Evolutionary conservation across 768 basidiomycete genomes (phyloP).

Genomic region (Mycena alexandri): DNA sequence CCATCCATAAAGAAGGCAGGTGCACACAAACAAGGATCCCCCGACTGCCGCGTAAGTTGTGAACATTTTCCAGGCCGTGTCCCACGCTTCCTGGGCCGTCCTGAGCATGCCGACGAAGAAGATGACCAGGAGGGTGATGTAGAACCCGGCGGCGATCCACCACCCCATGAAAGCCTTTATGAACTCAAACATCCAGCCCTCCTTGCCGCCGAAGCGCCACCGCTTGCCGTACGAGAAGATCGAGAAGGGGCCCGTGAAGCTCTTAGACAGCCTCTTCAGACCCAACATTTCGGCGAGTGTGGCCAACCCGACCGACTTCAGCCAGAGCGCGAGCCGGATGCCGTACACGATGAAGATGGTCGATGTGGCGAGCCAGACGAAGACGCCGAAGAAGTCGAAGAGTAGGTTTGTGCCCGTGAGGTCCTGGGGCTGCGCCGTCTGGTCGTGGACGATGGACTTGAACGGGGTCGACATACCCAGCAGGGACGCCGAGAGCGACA

Average conservation of each 20-base stretch:
- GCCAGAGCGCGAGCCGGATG: slow-evolving; percentile 26
- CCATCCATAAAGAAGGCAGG: slow-evolving; percentile 18
- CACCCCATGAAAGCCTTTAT: slow-evolving; percentile 52
- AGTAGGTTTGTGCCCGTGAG: slow-evolving; percentile 24
- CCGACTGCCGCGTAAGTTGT: slow-evolving; percentile 20
- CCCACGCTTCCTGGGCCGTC: slow-evolving; percentile 24
- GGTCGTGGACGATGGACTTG: slow-evolving; percentile 20
- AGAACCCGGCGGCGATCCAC: slow-evolving; percentile 56
- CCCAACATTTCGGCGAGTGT: slow-evolving; percentile 22
- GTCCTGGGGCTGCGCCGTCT: slow-evolving; percentile 22
- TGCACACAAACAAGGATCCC: slow-evolving; percentile 20
- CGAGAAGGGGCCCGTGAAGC: slow-evolving; percentile 26
- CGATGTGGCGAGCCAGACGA: slow-evolving; percentile 26
- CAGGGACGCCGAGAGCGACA: slow-evolving; percentile 26
- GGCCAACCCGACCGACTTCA: slow-evolving; percentile 20
- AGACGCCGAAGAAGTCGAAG: slow-evolving; percentile 27
- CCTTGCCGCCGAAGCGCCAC: slow-evolving; percentile 26
- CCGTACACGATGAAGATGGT: slow-evolving; percentile 25
- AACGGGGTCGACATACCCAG: slow-evolving; percentile 24
- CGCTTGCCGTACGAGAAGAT: slow-evolving; percentile 28
- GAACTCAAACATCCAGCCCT: slow-evolving; percentile 40
- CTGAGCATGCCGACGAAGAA: slow-evolving; percentile 33
- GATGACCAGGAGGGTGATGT: slow-evolving; percentile 41
- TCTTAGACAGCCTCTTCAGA: slow-evolving; percentile 20
- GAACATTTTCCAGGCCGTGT: slow-evolving; percentile 28